Evolutionary conservation across 768 basidiomycete species (phyloP), one percentile per base, ranked within the genome.

Genomic region (Austroboletus eburneus): DNA sequence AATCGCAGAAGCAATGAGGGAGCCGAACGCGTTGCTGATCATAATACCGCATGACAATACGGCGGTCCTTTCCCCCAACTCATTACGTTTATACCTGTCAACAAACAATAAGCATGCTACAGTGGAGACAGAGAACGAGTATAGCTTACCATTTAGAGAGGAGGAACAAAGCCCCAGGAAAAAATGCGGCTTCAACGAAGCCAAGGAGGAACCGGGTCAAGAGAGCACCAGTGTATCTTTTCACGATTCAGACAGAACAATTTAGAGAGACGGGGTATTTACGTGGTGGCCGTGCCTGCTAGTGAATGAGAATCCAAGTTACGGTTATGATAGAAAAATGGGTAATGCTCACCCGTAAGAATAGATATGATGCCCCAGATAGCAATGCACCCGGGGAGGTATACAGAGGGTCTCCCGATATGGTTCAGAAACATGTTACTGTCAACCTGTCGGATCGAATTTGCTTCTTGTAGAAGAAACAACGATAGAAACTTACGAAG

Each of bases 1-100:
- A 43, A 91, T 86, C 2, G 78, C 83, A 24, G 86, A 85, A 10
- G 88, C 87, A 42, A 91, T 77, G 12, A 91, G 69, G 2, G 86
- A 75, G 4, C 89, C 88, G 59, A 91, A 89, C 0, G 87, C 89
- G 70, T 91, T 92, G 45, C 80, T 81, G 43, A 90, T 80, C 23
- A 91, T 70, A 56, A 75, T 80, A 17, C 89, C 88, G 50, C 85
- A 87, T 33, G 76, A 77, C 24, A 90, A 71, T 39, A 85, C 59
- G 5, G 87, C 83, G 12, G 77, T 85, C 43, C 86, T 72, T 42
- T 80, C 69, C 33, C 84, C 87, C 33, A 91, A 70, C 58, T 91
- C 88, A 25, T 70, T 72, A 36, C 77, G 76, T 47, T 72, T 86
- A 70, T 90, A 90, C 88, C 86, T 63, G 25, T 46, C 17, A 36